Base-by-base conservation (phyloP, 2,329 filamentous ascomycete species). In the Ophiocordyceps unilateralis region DNA sequence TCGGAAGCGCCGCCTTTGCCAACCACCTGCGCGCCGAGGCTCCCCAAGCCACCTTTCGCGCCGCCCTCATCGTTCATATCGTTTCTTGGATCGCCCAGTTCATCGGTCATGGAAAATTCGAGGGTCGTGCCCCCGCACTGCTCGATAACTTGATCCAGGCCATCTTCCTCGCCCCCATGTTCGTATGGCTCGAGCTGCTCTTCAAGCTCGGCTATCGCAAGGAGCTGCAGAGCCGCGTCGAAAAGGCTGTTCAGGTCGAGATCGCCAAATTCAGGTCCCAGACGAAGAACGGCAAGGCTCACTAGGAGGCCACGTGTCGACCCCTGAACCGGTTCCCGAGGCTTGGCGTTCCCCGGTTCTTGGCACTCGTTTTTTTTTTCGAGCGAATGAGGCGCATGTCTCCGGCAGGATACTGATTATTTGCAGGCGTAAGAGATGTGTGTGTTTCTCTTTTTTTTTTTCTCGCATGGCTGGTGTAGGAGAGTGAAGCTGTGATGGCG, bases 171-270 rank as follows among this genome's bases (percentile, higher is more conserved):
- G 91, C 91, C 0, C 91, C 91, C 9, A 81, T 98, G 55, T 98
- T 96, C 53, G 89, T 96, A 45, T 98, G 91, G 84, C 81, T 98
- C 53, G 88, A 96, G 66, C 65, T 93, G 21, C 70, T 98, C 22
- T 98, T 98, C 68, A 78, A 72, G 54, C 74, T 93, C 41, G 91
- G 91, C 41, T 98, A 96, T 63, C 76, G 91, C 46, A 83, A 81
- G 1, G 87, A 93, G 60, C 68, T 98, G 51, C 86, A 89, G 65
- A 72, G 74, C 47, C 77, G 89, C 41, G 76, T 96, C 39, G 77
- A 89, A 47, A 78, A 79, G 58, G 77, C 74, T 32, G 84, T 95
- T 4, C 64, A 78, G 56, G 68, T 75, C 51, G 85, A 94, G 58
- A 72, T 95, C 49, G 70, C 75, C 51, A 91, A 86, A 61, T 80